These are phyloP conservation scores for Hortiboletus campestris DNA, from an alignment of 768 basidiomycete genomes.

Conservation along the genomic window DNA sequence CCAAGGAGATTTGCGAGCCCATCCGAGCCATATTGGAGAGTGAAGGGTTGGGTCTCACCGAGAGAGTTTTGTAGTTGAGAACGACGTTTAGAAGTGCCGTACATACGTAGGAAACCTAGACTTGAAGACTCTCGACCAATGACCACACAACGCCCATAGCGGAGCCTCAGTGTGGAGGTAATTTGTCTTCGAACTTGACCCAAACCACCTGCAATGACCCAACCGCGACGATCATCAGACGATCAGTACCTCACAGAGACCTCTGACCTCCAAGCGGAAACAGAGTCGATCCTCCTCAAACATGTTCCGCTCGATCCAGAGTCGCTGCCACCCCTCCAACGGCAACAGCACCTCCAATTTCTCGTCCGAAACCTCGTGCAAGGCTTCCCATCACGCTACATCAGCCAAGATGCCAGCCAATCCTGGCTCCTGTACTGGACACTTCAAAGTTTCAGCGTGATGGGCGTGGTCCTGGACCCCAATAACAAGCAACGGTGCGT, in stretches of 20 bases:
- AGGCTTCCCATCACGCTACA: slow-evolving; percentile 77
- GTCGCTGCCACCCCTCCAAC: slow-evolving; percentile 46
- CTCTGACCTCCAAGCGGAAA: slow-evolving; percentile 58
- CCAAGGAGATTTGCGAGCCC: slow-evolving; percentile 78
- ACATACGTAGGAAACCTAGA: neutral
- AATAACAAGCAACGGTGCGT: slow-evolving; percentile 68
- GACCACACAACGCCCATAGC: too few relatives aligned
- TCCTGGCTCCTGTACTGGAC: slow-evolving; percentile 97
- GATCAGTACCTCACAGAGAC: slow-evolving; percentile 67
- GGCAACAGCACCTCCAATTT: slow-evolving; percentile 70
- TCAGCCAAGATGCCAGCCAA: slow-evolving; percentile 88
- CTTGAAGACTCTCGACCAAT: too few relatives aligned
- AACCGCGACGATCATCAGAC: slow-evolving; percentile 39
- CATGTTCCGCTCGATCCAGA: slow-evolving; percentile 43
- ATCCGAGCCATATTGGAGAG: slow-evolving; percentile 64
- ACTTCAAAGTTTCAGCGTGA: slow-evolving; percentile 73
- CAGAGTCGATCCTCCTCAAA: slow-evolving; percentile 59
- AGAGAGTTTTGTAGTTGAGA: slow-evolving; percentile 54
- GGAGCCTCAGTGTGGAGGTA: neutral
- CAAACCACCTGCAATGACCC: slow-evolving; percentile 11
- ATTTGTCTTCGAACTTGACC: neutral
- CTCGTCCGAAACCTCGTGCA: slow-evolving; percentile 70
- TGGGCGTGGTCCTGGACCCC: slow-evolving; percentile 79
- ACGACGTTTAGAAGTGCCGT: neutral
- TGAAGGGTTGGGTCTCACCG: slow-evolving; percentile 73